Conservation (phyloP, 768 basidiomycete genomes). For the Leccinum aurantiacum region DNA sequence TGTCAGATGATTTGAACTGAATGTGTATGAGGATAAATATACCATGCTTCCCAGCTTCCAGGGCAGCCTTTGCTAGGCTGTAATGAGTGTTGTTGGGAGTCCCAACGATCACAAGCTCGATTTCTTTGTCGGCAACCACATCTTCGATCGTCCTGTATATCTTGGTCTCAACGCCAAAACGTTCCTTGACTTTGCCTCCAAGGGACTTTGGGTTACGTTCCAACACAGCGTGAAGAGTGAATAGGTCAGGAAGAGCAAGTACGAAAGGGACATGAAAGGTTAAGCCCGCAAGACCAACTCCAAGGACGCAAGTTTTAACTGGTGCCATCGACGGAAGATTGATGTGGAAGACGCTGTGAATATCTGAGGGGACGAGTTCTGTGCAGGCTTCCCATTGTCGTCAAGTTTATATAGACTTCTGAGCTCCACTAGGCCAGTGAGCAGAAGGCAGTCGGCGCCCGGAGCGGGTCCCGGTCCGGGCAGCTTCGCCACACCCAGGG, state of each 20-base stretch:
- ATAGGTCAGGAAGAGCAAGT: constrained; percentile 65
- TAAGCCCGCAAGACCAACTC: constrained; percentile 72
- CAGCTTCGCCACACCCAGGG: too few species aligned
- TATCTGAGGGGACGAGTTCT: background rate
- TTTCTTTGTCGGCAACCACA: constrained; percentile 58
- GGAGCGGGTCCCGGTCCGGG: background rate
- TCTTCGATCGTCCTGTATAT: constrained; percentile 62
- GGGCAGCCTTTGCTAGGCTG: constrained; percentile 57
- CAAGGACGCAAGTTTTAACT: constrained; percentile 70
- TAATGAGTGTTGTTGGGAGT: constrained; percentile 80
- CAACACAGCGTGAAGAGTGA: constrained; percentile 71
- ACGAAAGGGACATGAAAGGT: constrained; percentile 84
- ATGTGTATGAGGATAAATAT: constrained; percentile 11
- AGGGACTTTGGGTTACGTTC: constrained; percentile 64
- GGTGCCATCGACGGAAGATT: constrained; percentile 35
- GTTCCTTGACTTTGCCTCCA: constrained; percentile 63
- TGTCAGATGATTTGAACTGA: constrained; percentile 3
- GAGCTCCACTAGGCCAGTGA: too few species aligned
- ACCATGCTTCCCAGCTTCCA: constrained; percentile 77
- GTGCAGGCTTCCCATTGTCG: background rate
- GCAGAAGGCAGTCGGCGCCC: too few species aligned
- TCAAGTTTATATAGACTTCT: background rate
- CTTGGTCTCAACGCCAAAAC: constrained; percentile 57
- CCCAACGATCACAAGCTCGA: constrained; percentile 67
- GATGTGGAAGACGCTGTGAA: background rate